A percentile compares a stretch with the other conserved stretches of the same genome.
phyloP scores from a whole-genome alignment of 2,329 filamentous ascomycete species.

The Alternaria alternata region DNA sequence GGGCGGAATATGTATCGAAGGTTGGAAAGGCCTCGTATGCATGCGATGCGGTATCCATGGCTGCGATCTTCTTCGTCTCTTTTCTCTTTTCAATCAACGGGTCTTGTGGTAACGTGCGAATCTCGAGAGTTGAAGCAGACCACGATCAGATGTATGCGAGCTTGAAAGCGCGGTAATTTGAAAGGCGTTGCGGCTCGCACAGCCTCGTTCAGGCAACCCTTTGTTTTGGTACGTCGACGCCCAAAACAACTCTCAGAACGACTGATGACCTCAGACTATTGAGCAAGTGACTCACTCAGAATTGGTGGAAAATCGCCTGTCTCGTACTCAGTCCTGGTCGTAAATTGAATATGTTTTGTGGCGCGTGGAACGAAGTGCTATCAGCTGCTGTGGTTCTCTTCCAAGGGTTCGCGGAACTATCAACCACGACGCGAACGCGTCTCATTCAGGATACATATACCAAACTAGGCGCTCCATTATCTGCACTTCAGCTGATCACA shows the following conservation, averaged over 20 bases:
- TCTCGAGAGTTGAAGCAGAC: not conserved
- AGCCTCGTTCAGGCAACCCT: slow-evolving; percentile 18
- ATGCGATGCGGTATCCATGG: slow-evolving; percentile 1
- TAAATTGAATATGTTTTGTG: not conserved
- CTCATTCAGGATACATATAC: not conserved
- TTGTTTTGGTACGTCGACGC: not conserved
- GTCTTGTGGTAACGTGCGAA: fast-evolving
- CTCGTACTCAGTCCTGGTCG: not conserved
- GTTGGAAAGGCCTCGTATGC: slow-evolving; percentile 4
- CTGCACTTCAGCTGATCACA: slow-evolving; percentile 12
- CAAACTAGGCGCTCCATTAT: not conserved
- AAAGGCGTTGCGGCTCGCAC: slow-evolving; percentile 4
- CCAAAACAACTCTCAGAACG: not conserved
- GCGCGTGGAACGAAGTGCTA: not conserved
- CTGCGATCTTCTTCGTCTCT: not conserved
- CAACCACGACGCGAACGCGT: not conserved
- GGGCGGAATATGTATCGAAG: slow-evolving; percentile 1
- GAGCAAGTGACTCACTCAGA: not conserved
- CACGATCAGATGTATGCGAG: not conserved
- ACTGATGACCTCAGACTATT: not conserved
- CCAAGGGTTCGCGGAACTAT: not conserved
- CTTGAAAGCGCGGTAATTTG: not conserved
- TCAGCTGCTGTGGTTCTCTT: too few species aligned
- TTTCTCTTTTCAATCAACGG: not conserved
- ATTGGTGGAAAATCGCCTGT: not conserved